These are phyloP conservation scores for Arctostaphylos glauca DNA, from an alignment of 148 eudicot species.

Conservation along the genomic window DNA sequence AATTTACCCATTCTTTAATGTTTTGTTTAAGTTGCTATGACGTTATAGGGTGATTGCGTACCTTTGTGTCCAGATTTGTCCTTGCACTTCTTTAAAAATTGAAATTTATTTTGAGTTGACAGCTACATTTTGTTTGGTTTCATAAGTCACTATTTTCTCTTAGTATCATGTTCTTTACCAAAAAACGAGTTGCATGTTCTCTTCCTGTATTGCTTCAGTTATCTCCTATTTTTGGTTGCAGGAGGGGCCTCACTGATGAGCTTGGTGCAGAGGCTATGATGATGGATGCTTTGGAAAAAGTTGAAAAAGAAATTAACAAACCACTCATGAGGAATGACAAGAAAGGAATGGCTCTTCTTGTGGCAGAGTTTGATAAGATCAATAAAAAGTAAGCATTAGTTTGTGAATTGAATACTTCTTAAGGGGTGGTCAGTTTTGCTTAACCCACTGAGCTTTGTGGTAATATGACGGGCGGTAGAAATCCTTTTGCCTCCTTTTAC, in stretches of 20 bases:
- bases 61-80: background rate
- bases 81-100: background rate
- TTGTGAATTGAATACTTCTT: background rate
- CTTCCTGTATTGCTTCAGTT: background rate
- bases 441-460: background rate
- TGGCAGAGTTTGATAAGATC: constrained; percentile 74
- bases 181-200: background rate
- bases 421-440: background rate
- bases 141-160: background rate
- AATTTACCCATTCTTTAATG: too few relatives aligned
- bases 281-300: constrained; percentile 86
- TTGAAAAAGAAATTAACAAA: constrained; percentile 79
- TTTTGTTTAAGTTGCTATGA: background rate
- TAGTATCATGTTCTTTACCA: background rate
- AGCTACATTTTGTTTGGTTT: background rate
- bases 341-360: constrained; percentile 65
- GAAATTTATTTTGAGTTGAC: background rate
- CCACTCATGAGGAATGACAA: constrained; percentile 91
- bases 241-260: constrained; percentile 87
- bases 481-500: constrained; percentile 2
- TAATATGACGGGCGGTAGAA: background rate
- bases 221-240: constrained; percentile 29
- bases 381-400: constrained; percentile 67
- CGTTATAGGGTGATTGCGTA: background rate
- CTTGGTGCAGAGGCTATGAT: constrained; percentile 89